These are phyloP conservation scores for Brassica cretica DNA, from an alignment of 345 rosid species.

Conservation along the genomic window DNA sequence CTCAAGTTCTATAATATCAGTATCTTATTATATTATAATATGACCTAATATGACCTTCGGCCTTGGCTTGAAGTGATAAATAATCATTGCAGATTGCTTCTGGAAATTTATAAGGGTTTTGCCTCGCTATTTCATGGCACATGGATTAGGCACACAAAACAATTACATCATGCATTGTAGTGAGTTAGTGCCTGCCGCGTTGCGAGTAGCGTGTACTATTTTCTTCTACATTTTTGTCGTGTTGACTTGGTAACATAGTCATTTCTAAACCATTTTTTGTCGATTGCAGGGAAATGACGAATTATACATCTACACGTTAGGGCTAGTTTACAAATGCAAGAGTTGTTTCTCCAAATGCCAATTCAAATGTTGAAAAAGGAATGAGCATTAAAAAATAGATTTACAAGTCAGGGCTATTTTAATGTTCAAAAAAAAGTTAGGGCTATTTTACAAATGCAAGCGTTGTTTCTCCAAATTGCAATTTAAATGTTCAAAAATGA, in stretches of 20 bases:
- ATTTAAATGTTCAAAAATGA: no score
- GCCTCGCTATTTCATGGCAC: constrained; percentile 15
- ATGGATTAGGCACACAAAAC: constrained; percentile 8
- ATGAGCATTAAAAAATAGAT: neutral
- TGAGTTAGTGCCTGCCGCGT: no score
- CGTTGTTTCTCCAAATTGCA: no score
- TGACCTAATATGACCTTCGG: constrained; percentile 18
- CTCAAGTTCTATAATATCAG: no score
- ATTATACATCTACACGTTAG: neutral
- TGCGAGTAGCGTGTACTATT: no score
- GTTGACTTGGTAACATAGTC: constrained; percentile 22
- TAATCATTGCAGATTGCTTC: constrained; percentile 23
- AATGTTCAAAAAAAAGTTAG: no score
- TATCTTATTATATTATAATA: neutral
- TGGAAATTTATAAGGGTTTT: neutral
- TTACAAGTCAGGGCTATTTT: no score
- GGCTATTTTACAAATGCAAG: no score
- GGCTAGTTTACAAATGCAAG: neutral
- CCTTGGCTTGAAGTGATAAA: constrained; percentile 3
- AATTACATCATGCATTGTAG: neutral
- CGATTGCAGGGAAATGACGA: neutral
- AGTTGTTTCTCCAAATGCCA: neutral
- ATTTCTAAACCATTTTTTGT: neutral
- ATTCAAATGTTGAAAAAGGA: neutral
- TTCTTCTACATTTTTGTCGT: constrained; percentile 1